Evolutionary conservation across 2,329 filamentous ascomycete genomes (phyloP), one percentile per base, ranked within the genome.

Genomic region (Diaporthe vexans): DNA sequence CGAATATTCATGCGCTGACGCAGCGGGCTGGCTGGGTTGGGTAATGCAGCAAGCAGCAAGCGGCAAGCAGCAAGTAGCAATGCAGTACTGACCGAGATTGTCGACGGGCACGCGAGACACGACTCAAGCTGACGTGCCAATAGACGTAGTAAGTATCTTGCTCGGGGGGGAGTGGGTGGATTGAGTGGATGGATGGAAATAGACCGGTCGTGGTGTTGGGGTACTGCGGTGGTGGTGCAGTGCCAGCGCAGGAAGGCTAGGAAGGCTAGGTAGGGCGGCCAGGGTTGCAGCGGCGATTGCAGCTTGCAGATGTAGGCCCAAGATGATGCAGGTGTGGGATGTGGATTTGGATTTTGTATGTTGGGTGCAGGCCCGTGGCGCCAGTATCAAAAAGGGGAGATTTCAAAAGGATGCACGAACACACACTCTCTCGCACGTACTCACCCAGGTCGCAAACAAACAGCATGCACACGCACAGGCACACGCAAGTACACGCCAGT

Each of bases 51-150:
- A 24, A 29, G 51, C 57, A 43, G 71, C 58, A 29, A 37, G 59
- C 51, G 46, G 71, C 58, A 33, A 48, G n/a, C n/a, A 43, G 71
- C 58, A 29, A 37, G 59, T 58, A 54, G 71, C 58, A 33, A 48
- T 35, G 46, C 46, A 37, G 63, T 68, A 68, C 63, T 68, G 63
- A 68, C 63, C 63, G 63, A 68, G 63, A 68, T 52, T 54, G 48
- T 68, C 33, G 63, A 54, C 19, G 29, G 19, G 48, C 48, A 54
- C 46, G 33, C 63, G 48, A 68, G 63, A 68, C 63, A 68, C 63
- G 63, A 68, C 63, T 68, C 63, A 68, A 68, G 63, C 63, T 51
- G 63, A 67, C 63, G 63, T 54, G 63, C 63, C n/a, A 33, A 37
- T 29, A 26, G 48, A 63, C 40, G n/a, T 33, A 43, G 15, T 48